Base-by-base conservation (phyloP, 495 filamentous ascomycete species). In the Penicillium longicatenatum region DNA sequence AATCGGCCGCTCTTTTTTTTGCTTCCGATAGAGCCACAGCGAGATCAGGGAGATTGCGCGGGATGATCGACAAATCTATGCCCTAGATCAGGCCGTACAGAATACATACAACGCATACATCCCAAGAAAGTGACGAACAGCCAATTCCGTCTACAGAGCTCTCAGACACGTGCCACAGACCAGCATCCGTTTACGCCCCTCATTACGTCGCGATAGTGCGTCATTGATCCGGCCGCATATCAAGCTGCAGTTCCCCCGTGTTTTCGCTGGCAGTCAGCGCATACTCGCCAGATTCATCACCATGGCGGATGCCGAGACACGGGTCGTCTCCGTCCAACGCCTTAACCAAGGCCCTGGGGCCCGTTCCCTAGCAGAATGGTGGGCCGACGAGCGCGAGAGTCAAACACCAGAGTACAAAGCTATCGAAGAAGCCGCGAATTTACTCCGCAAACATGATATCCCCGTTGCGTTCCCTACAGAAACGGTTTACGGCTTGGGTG, bases 401-500 rank as follows among this genome's bases (percentile, higher is more conserved):
- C 54, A 71, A 6, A 78, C 75, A 1, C 64, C 70, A 3, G 77
- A 79, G 52, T 68, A 71, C 6, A 61, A 66, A 17, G 73, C 70
- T 16, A 73, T 79, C 39, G 67, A 69, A 47, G 74, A 76, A 60
- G 89, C 89, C 6, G 89, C 87, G 12, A 50, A 76, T 11, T 75
- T 82, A 57, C 79, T 96, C 33, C 84, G 74, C 29, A 78, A 76
- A 29, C 84, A 82, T 57, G 79, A 89, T 68, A 76, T 82, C 24
- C 92, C 93, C 17, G 90, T 99, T 42, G 95, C 91, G 9, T 99
- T 99, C 69, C 95, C 94, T 6, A 99, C 95, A 0, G 94, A 99
- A 74, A 99, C 94, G 6, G 94, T 99, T 10, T 99, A 99, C 71
- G 94, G 94, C 2, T 81, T 99, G 14, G 94, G 92, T 48, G 94